Percentiles rank a stretch among this genome's conserved stretches.
These are phyloP conservation scores for Novymonas esmeraldas DNA, from an alignment of 208 protist genomes.

Conservation along the genomic window DNA sequence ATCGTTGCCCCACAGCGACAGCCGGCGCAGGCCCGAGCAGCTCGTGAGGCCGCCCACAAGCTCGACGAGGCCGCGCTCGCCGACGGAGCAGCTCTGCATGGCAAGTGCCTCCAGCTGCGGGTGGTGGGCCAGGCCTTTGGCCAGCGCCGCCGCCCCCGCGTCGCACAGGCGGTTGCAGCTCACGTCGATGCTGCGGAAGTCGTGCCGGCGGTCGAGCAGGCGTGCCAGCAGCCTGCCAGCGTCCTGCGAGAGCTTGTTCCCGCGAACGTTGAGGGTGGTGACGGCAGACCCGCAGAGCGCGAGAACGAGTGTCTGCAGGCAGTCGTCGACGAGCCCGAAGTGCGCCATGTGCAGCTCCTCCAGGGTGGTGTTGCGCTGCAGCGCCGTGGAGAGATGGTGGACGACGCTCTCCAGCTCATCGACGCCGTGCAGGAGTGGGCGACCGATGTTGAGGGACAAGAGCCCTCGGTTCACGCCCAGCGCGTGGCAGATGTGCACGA, in stretches of 20 bases:
- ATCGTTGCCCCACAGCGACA: slow-evolving; percentile 81
- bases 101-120: slow-evolving; percentile 37
- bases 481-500: slow-evolving; percentile 49
- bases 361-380: slow-evolving; percentile 56
- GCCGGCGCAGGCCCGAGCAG: slow-evolving; percentile 38
- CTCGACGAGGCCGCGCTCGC: slow-evolving; percentile 48
- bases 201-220: slow-evolving; percentile 55
- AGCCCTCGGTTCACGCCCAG: slow-evolving; percentile 53
- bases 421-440: slow-evolving; percentile 57
- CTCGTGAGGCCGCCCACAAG: slow-evolving; percentile 38
- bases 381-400: slow-evolving; percentile 54
- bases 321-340: slow-evolving; percentile 57
- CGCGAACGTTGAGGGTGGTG: slow-evolving; percentile 43
- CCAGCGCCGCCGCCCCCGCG: slow-evolving; percentile 49
- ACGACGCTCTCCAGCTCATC: slow-evolving; percentile 73
- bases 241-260: slow-evolving; percentile 77
- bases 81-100: slow-evolving; percentile 62
- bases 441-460: slow-evolving; percentile 58
- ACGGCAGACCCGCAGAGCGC: slow-evolving; percentile 54
- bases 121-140: slow-evolving; percentile 45
- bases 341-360: slow-evolving; percentile 47
- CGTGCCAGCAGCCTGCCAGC: slow-evolving; percentile 49
- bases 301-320: slow-evolving; percentile 48
- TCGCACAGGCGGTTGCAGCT: slow-evolving; percentile 70
- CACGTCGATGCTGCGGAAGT: slow-evolving; percentile 64